These are phyloP conservation scores for Polysphondylium violaceum DNA, from an alignment of 78 protist species.

Conservation along the genomic window DNA sequence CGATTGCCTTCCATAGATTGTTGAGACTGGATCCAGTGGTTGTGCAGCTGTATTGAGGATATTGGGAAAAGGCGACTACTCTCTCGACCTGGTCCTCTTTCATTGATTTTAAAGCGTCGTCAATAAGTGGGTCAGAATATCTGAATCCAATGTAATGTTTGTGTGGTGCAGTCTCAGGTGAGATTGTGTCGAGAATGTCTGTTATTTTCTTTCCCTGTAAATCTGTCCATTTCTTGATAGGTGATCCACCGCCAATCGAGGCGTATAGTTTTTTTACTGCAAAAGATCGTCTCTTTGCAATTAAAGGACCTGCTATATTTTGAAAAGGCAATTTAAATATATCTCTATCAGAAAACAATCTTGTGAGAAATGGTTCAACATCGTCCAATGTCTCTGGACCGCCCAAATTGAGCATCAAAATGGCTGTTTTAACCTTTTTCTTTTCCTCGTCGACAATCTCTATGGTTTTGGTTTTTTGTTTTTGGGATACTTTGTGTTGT, in stretches of 20 bases:
- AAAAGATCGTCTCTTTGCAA: slow-evolving; percentile 84
- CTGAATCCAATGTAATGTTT: slow-evolving; percentile 88
- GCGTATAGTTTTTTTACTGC: slow-evolving; percentile 81
- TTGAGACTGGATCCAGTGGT: slow-evolving; percentile 89
- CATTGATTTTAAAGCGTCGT: slow-evolving; percentile 83
- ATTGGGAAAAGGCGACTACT: slow-evolving; percentile 93
- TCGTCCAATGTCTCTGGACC: slow-evolving; percentile 88
- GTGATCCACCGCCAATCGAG: slow-evolving; percentile 93
- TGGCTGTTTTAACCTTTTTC: slow-evolving; percentile 83
- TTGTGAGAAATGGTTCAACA: slow-evolving; percentile 87
- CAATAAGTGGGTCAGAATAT: slow-evolving; percentile 90
- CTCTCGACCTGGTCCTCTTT: slow-evolving; percentile 82
- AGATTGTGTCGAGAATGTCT: slow-evolving; percentile 54
- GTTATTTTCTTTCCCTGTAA: slow-evolving; percentile 80
- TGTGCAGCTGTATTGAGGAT: slow-evolving; percentile 92
- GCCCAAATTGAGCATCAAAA: slow-evolving; percentile 93
- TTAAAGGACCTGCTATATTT: slow-evolving; percentile 57
- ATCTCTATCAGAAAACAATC: slow-evolving; percentile 86
- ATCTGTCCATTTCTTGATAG: slow-evolving; percentile 89
- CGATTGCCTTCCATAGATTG: slow-evolving; percentile 82
- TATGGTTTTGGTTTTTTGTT: neutral
- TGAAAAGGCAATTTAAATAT: slow-evolving; percentile 85
- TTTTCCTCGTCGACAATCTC: neutral
- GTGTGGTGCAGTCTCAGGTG: slow-evolving; percentile 93
- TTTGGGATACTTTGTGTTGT: neutral